These are phyloP conservation scores for Saccharomyces pastorianus DNA, from an alignment of 1,139 yeast species.

Conservation along the genomic window DNA sequence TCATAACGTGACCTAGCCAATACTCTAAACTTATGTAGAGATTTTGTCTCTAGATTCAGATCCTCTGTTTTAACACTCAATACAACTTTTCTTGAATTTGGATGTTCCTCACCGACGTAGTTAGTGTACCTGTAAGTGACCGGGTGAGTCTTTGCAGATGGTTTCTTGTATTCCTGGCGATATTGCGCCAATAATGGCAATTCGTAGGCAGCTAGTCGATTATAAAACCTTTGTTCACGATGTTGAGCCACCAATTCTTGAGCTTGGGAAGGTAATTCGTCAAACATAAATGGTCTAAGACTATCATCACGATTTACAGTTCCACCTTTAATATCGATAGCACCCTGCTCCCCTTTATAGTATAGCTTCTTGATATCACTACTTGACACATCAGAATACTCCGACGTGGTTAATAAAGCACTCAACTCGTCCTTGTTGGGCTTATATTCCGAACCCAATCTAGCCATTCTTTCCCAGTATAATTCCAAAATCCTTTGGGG, in stretches of 20 bases:
- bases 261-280: conserved; percentile 55
- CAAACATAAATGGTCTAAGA: conserved; percentile 39
- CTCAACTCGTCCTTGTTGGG: conserved; percentile 43
- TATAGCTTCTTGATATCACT: conserved; percentile 32
- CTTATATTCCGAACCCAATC: conserved; percentile 49
- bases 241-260: conserved; percentile 55
- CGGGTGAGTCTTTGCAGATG: conserved; percentile 41
- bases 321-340: conserved; percentile 30
- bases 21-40: conserved; percentile 67
- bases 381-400: conserved; percentile 31
- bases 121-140: conserved; percentile 62
- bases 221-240: conserved; percentile 55
- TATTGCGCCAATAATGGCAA: conserved; percentile 75
- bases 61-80: conserved; percentile 48
- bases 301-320: conserved; percentile 17
- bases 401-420: conserved; percentile 38
- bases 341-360: conserved; percentile 34
- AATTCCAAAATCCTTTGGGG: conserved; percentile 54
- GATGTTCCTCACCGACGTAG: conserved; percentile 67
- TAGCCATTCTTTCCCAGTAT: conserved; percentile 50
- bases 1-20: conserved; percentile 76
- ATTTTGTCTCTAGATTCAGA: conserved; percentile 44
- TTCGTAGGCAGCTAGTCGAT: conserved; percentile 83
- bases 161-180: conserved; percentile 55
- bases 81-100: conserved; percentile 63